Evolutionary conservation across 352 stramenopile species (phyloP).

Genomic region (Phytopythium ostracodes): DNA sequence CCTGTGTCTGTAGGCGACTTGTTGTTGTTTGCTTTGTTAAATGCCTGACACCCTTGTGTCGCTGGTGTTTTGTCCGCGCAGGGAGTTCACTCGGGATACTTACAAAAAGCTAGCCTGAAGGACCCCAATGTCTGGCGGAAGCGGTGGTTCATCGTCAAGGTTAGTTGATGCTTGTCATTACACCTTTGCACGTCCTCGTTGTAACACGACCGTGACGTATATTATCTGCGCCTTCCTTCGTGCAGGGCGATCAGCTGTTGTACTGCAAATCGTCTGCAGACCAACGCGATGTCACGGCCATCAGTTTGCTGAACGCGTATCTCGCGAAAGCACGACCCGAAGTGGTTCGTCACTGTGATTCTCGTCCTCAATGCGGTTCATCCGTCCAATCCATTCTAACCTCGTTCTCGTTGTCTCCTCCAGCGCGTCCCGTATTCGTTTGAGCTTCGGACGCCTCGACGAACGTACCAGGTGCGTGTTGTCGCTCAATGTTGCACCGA

Average conservation of each 20-base stretch:
- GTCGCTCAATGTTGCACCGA: not conserved
- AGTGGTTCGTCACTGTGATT: slow-evolving; percentile 36
- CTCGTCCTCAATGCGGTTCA: not conserved
- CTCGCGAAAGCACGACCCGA: slow-evolving; percentile 73
- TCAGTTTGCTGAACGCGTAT: slow-evolving; percentile 72
- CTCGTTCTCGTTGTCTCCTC: not conserved
- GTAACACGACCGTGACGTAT: not conserved
- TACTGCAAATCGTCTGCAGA: slow-evolving; percentile 85
- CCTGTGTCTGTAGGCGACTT: not conserved
- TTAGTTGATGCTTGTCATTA: slow-evolving; percentile 12
- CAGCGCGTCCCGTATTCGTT: slow-evolving; percentile 75
- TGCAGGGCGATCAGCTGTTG: slow-evolving; percentile 67
- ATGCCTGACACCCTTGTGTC: too few species aligned
- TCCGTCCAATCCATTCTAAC: not conserved
- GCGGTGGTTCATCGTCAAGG: slow-evolving; percentile 85
- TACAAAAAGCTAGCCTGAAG: slow-evolving; percentile 81
- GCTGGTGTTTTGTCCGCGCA: slow-evolving; percentile 3
- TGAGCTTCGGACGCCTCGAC: slow-evolving; percentile 66
- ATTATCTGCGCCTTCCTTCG: not conserved
- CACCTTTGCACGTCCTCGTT: too few species aligned
- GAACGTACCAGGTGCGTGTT: slow-evolving; percentile 58
- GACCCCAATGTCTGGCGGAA: slow-evolving; percentile 77
- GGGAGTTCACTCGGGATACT: slow-evolving; percentile 71
- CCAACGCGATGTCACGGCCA: slow-evolving; percentile 75
- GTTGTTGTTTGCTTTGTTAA: not conserved